Conservation (phyloP, 2,329 filamentous ascomycete genomes). For the Calonectria montana region DNA sequence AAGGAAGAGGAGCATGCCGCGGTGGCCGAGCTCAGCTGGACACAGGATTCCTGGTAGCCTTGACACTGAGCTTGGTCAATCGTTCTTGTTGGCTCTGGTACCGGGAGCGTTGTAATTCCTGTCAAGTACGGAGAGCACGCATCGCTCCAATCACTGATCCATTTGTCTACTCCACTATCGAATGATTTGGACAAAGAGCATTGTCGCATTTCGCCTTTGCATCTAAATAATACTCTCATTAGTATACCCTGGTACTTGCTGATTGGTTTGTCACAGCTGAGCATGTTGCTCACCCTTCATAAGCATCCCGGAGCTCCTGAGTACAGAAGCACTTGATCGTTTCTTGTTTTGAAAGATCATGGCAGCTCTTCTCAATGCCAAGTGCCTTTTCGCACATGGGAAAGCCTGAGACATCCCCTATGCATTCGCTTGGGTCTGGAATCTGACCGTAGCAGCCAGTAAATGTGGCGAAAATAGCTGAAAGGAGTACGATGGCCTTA, state of each 20-base stretch:
- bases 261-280: not conserved
- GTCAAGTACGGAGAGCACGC: not conserved
- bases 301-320: not conserved
- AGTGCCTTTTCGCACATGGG: not conserved
- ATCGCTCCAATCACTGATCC: not conserved
- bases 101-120: not conserved
- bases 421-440: not conserved
- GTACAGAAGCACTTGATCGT: not conserved
- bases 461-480: not conserved
- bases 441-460: not conserved
- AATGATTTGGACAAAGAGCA: not conserved
- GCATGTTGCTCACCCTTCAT: not conserved
- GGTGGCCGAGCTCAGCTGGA: not conserved
- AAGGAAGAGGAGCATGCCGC: not conserved
- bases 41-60: not conserved
- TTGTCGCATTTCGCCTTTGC: not conserved
- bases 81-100: not conserved
- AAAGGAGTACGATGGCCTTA: not conserved
- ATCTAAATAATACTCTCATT: not conserved
- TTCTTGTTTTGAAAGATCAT: not conserved
- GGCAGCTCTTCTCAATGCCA: not conserved
- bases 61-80: not conserved
- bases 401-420: not conserved
- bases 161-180: not conserved
- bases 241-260: not conserved